These are phyloP conservation scores for Bimuria novae-zelandiae DNA, from an alignment of 2,329 filamentous ascomycete genomes.

Conservation along the genomic window DNA sequence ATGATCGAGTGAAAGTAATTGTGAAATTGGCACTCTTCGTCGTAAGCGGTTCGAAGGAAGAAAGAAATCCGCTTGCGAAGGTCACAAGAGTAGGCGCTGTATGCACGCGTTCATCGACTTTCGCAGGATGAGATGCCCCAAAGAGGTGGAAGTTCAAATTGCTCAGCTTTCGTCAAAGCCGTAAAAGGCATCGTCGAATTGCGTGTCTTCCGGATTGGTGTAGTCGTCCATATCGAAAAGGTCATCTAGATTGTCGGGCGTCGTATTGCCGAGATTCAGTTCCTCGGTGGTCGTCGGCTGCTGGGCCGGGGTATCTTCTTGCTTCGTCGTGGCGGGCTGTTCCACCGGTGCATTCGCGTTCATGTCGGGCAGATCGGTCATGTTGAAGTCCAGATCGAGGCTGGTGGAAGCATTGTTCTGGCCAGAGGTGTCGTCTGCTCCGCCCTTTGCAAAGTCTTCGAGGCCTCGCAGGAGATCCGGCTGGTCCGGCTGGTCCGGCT, in stretches of 20 bases:
- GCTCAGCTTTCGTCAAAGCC: constrained; percentile 29
- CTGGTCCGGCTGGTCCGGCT: constrained; percentile 24
- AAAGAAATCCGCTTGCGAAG: no score
- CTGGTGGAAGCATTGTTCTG: constrained; percentile 14
- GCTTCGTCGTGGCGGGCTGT: constrained; percentile 19
- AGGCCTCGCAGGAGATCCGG: constrained; percentile 36
- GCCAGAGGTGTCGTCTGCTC: constrained; percentile 20
- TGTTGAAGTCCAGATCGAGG: constrained; percentile 38
- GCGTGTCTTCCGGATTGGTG: constrained; percentile 37
- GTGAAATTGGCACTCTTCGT: constrained; percentile 35
- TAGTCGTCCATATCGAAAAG: constrained; percentile 45
- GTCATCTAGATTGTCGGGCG: constrained; percentile 39
- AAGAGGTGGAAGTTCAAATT: neutral
- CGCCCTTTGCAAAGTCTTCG: constrained; percentile 42
- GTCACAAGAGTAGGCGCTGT: no score
- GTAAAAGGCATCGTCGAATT: constrained; percentile 48
- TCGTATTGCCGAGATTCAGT: constrained; percentile 33
- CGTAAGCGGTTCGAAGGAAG: neutral
- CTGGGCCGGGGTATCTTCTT: constrained; percentile 13
- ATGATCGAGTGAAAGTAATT: constrained; percentile 6
- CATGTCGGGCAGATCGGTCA: constrained; percentile 37
- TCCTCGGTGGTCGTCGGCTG: constrained; percentile 20
- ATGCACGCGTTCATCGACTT: neutral
- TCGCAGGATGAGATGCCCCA: neutral
- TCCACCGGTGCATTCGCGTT: constrained; percentile 12